Evolutionary conservation across 192 early-diverging fungal genomes (phyloP).

Genomic region (Linnemannia exigua): DNA sequence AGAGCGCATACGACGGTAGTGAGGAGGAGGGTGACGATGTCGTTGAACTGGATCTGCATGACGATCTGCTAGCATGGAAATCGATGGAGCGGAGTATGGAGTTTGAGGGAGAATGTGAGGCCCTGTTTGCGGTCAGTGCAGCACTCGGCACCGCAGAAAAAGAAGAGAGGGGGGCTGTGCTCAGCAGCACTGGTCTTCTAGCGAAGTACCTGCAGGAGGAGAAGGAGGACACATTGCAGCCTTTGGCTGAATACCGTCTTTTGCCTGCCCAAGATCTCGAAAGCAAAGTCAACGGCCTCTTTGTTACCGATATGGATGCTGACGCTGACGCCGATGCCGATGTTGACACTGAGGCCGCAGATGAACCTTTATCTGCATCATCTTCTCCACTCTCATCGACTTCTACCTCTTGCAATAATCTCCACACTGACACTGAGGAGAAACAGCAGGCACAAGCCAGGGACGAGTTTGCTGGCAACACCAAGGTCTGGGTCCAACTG

Average conservation of each 20-base stretch:
- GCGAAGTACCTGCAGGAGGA: background rate
- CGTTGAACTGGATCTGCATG: background rate
- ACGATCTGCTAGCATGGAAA: background rate
- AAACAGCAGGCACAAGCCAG: background rate
- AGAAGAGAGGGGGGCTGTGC: background rate
- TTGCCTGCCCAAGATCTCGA: conserved; percentile 3
- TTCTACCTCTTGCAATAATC: background rate
- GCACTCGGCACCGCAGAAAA: background rate
- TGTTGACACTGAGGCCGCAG: background rate
- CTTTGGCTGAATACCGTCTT: background rate
- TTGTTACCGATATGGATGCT: background rate
- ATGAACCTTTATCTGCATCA: background rate
- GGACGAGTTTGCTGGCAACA: background rate
- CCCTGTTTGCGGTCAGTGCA: background rate
- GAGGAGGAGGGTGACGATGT: background rate
- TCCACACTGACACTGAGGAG: background rate
- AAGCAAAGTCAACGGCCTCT: background rate
- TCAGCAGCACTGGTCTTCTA: background rate
- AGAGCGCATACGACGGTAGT: background rate
- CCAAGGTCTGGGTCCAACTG: background rate
- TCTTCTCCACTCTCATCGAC: background rate
- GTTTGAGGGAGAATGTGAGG: background rate
- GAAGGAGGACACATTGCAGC: background rate
- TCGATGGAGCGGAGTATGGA: background rate
- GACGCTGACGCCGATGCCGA: background rate